Conservation (phyloP, 768 basidiomycete species). For the Termitomyces sp. region DNA sequence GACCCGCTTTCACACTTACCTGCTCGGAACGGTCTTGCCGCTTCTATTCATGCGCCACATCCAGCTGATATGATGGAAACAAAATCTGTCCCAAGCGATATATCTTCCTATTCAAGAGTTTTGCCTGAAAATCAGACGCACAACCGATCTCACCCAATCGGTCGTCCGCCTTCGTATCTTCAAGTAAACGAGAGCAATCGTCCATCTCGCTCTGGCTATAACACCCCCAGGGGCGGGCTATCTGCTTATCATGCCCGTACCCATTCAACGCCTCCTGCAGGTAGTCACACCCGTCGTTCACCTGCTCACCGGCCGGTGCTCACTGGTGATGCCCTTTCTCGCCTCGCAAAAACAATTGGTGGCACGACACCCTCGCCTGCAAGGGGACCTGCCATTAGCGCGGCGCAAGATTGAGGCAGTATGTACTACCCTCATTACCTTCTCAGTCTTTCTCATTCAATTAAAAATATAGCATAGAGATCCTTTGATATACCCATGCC, state of each 20-base stretch:
- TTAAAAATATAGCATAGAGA: not conserved
- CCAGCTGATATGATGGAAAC: slow-evolving; percentile 27
- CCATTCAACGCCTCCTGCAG: slow-evolving; percentile 58
- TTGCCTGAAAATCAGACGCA: slow-evolving; percentile 34
- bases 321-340: slow-evolving; percentile 66
- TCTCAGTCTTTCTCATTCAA: not conserved
- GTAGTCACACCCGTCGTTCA: slow-evolving; percentile 30
- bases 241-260: slow-evolving; percentile 48
- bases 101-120: slow-evolving; percentile 24
- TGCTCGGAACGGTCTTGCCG: slow-evolving; percentile 29
- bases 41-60: slow-evolving; percentile 56
- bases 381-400: slow-evolving; percentile 17
- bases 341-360: slow-evolving; percentile 59
- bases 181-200: slow-evolving; percentile 24
- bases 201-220: slow-evolving; percentile 37
- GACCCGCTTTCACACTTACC: slow-evolving; percentile 9
- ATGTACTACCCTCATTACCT: not conserved
- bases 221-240: slow-evolving; percentile 37
- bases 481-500: slow-evolving; percentile 1
- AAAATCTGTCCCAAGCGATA: slow-evolving; percentile 33
- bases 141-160: slow-evolving; percentile 53
- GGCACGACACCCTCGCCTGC: slow-evolving; percentile 19
- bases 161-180: slow-evolving; percentile 30
- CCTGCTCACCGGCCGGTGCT: slow-evolving; percentile 59
- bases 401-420: slow-evolving; percentile 21